phyloP scores from a whole-genome alignment of 176 grass and related monocot genomes.

The Rhynchospora breviuscula region DNA sequence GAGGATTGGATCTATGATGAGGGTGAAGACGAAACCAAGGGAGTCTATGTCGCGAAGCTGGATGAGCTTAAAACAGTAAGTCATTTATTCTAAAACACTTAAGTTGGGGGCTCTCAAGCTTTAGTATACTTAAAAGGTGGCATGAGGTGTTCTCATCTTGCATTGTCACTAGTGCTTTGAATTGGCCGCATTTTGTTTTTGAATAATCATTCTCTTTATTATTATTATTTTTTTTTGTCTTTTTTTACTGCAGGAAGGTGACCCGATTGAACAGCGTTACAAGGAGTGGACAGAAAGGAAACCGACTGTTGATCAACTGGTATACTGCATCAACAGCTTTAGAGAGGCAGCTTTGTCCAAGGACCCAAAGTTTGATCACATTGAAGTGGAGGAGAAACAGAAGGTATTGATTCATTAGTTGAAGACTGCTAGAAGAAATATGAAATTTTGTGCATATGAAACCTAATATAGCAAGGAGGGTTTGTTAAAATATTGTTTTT shows the following conservation, averaged over 20 bases:
- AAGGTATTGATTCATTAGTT: slow-evolving; percentile 42
- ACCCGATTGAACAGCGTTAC: slow-evolving; percentile 57
- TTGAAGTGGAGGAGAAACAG: slow-evolving; percentile 77
- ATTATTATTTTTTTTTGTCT: neutral
- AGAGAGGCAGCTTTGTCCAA: slow-evolving; percentile 72
- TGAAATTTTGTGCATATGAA: neutral
- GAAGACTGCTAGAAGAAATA: neutral
- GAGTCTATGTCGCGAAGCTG: slow-evolving; percentile 88
- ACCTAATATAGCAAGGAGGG: neutral
- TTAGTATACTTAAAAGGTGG: neutral
- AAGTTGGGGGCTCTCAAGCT: neutral
- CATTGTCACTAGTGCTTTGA: neutral
- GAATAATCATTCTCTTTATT: neutral
- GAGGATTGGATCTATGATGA: slow-evolving; percentile 99
- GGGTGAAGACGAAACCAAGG: slow-evolving; percentile 96
- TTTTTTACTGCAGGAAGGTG: slow-evolving; percentile 43
- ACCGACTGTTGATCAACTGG: slow-evolving; percentile 50
- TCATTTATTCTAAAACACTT: neutral
- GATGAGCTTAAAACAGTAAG: slow-evolving; percentile 77
- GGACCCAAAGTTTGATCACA: slow-evolving; percentile 83
- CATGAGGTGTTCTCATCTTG: neutral
- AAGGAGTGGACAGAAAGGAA: slow-evolving; percentile 76
- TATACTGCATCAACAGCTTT: slow-evolving; percentile 78
- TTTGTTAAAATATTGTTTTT: neutral
- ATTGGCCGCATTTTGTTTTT: neutral